Evolutionary conservation across 192 early-diverging fungal genomes (phyloP).

Genomic region (Coemansia pectinata): DNA sequence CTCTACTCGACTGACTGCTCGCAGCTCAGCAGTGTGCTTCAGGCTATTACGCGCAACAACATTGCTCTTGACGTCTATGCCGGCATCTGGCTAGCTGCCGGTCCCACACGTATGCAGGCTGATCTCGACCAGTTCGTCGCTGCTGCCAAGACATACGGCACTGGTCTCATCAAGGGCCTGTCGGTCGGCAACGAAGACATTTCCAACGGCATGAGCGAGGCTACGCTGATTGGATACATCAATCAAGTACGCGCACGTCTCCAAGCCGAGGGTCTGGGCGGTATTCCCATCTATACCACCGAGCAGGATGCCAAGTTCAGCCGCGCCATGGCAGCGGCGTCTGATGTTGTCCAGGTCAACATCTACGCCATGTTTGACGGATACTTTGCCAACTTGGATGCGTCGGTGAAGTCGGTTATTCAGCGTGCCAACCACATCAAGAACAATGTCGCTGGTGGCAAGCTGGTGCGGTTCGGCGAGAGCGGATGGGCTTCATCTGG

Average conservation of each 20-base stretch:
- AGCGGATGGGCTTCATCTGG: conserved; percentile 48
- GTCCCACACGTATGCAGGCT: conserved; percentile 27
- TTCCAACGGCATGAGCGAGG: conserved; percentile 43
- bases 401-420: conserved; percentile 43
- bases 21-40: conserved; percentile 34
- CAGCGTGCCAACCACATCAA: conserved; percentile 35
- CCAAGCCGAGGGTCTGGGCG: conserved; percentile 39
- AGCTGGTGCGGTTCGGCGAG: conserved; percentile 43
- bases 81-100: conserved; percentile 46
- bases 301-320: conserved; percentile 45
- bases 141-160: conserved; percentile 33
- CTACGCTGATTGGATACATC: conserved; percentile 45
- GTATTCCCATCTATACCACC: conserved; percentile 48
- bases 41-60: conserved; percentile 37
- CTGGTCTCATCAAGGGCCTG: conserved; percentile 36
- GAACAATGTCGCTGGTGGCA: conserved; percentile 33
- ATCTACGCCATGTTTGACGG: conserved; percentile 49
- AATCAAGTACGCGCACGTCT: conserved; percentile 43
- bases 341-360: conserved; percentile 52
- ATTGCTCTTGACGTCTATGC: conserved; percentile 34
- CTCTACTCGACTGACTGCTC: conserved; percentile 55
- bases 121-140: conserved; percentile 47
- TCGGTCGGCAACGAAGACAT: conserved; percentile 53
- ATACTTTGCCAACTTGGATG: conserved; percentile 21
- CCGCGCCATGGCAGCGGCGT: conserved; percentile 23